Conservation (phyloP, 129 eudicot genomes). For the Scalesia atractyloides region DNA sequence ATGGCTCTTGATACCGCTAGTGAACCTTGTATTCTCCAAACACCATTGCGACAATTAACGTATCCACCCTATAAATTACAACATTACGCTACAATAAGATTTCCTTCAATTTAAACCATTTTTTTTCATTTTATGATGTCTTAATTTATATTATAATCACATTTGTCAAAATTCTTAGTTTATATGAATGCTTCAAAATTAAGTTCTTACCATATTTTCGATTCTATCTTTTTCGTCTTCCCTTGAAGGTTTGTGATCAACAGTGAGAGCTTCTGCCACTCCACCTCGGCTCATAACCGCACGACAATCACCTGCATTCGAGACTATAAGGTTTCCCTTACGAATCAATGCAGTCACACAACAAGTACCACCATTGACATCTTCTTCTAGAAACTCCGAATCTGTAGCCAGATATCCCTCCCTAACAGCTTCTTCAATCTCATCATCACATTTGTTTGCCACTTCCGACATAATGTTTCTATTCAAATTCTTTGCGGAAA, state of each 20-base stretch:
- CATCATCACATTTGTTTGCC: constrained; percentile 40
- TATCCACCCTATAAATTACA: constrained; percentile 71
- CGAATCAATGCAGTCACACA: constrained; percentile 78
- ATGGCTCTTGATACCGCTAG: constrained; percentile 89
- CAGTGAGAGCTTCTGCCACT: constrained; percentile 79
- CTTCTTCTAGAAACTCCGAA: constrained; percentile 57
- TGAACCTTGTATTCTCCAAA: constrained; percentile 96
- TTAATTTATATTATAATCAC: neutral
- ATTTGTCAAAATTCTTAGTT: neutral
- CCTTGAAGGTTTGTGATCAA: constrained; percentile 78
- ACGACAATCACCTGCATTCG: constrained; percentile 90
- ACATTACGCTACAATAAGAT: constrained; percentile 20
- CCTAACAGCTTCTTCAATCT: constrained; percentile 59
- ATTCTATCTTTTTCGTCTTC: constrained; percentile 73
- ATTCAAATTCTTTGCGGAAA: constrained; percentile 57
- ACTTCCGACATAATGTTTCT: constrained; percentile 57
- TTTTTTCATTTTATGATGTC: neutral
- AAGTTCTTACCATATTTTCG: constrained; percentile 47
- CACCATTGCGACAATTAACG: constrained; percentile 75
- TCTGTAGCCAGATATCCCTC: constrained; percentile 79
- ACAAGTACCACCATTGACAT: constrained; percentile 71
- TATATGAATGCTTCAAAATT: neutral
- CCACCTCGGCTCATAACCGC: constrained; percentile 90
- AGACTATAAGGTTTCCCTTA: constrained; percentile 64
- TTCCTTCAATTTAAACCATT: neutral